A percentile compares a stretch with the other conserved stretches of the same genome.
Conservation (phyloP, 106 monocot species). For the Platanthera zijinensis region DNA sequence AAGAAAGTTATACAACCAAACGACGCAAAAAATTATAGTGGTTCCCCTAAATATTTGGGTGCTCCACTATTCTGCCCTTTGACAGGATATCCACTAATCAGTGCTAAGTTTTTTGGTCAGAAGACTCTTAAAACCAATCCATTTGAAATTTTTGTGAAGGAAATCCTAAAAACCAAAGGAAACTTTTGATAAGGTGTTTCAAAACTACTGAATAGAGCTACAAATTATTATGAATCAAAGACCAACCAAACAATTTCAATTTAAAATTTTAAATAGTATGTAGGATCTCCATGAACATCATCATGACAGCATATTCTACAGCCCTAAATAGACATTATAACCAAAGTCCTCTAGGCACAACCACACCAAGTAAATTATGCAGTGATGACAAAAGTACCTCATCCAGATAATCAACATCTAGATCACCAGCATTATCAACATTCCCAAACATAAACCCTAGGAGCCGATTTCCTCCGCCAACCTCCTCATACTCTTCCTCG, state of each 20-base stretch:
- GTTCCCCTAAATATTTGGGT: too few relatives aligned
- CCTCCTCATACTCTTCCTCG: slow-evolving; percentile 75
- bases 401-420: slow-evolving; percentile 95
- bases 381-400: slow-evolving; percentile 43
- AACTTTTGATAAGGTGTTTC: too few relatives aligned
- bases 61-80: too few relatives aligned
- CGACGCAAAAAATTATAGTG: too few relatives aligned
- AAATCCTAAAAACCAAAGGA: too few relatives aligned
- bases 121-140: too few relatives aligned
- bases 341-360: neutral
- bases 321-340: neutral
- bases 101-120: too few relatives aligned
- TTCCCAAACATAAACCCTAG: slow-evolving; percentile 99
- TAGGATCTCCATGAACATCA: neutral
- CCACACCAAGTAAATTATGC: neutral
- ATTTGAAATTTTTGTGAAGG: too few relatives aligned
- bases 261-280: neutral
- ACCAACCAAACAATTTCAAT: neutral
- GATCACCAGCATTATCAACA: slow-evolving; percentile 78
- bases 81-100: too few relatives aligned
- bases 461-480: slow-evolving; percentile 44
- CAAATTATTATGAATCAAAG: neutral
- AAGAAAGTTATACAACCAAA: too few relatives aligned
- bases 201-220: neutral
- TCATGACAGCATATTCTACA: neutral